A percentile compares a stretch with the other conserved stretches of the same genome.
Evolutionary conservation across 148 eudicot species (phyloP).

Genomic region (Pharnaceum exiguum): DNA sequence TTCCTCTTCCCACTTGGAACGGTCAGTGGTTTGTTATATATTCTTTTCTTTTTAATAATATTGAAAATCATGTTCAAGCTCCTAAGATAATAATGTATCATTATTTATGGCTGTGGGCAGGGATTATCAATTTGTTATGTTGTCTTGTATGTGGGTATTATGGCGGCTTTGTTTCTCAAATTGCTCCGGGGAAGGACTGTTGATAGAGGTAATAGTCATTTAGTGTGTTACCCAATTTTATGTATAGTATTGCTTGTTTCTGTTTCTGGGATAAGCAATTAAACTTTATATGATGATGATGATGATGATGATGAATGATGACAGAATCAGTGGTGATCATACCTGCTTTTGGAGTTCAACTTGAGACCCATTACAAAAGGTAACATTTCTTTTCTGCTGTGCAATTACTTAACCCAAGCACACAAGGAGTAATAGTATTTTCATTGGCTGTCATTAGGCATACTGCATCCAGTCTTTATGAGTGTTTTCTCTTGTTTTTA

Average conservation of each 20-base stretch:
- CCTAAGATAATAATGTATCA: constrained; percentile 5
- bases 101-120: constrained; percentile 25
- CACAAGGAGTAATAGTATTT: not conserved
- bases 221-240: too few species aligned
- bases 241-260: too few species aligned
- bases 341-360: constrained; percentile 84
- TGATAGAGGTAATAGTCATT: constrained; percentile 58
- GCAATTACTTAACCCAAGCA: not conserved
- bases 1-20: constrained; percentile 7
- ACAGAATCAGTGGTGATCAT: constrained; percentile 80
- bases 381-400: constrained; percentile 14
- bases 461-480: not conserved
- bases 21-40: constrained; percentile 4
- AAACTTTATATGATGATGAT: not conserved
- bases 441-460: not conserved
- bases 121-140: constrained; percentile 2
- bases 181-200: constrained; percentile 35
- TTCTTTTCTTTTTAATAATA: constrained; percentile 15
- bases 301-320: too few species aligned
- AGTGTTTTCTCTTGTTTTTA: constrained; percentile 4
- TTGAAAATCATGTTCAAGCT: not conserved
- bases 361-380: constrained; percentile 85
- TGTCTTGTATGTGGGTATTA: not conserved
- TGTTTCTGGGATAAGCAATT: not conserved
- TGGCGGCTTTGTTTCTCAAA: constrained; percentile 33